Conservation (phyloP, 2,329 filamentous ascomycete genomes). For the Cladosporium sp. region DNA sequence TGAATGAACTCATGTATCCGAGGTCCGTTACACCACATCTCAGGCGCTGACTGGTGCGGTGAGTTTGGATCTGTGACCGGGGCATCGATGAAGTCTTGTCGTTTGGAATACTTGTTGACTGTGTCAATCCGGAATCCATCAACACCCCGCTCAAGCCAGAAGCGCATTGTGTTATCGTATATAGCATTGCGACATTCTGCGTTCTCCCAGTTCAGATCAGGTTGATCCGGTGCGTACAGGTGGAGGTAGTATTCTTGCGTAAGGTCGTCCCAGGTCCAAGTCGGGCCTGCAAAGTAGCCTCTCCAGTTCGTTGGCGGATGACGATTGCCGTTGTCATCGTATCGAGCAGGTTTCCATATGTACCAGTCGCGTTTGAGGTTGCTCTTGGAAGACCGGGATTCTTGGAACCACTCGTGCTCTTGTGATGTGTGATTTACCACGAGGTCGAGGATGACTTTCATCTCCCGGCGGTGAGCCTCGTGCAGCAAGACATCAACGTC, state of each 20-base stretch:
- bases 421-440: constrained; percentile 73
- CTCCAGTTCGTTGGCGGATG: constrained; percentile 74
- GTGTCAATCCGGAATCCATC: constrained; percentile 37
- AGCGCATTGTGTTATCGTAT: constrained; percentile 54
- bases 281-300: constrained; percentile 52
- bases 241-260: constrained; percentile 74
- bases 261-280: constrained; percentile 67
- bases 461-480: constrained; percentile 56
- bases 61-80: constrained; percentile 7
- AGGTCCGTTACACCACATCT: constrained; percentile 31
- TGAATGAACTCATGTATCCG: constrained; percentile 45
- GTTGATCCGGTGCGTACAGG: constrained; percentile 72
- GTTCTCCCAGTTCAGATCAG: constrained; percentile 83
- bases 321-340: constrained; percentile 51
- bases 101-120: constrained; percentile 25
- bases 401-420: constrained; percentile 65
- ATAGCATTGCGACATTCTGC: constrained; percentile 64
- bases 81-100: constrained; percentile 1
- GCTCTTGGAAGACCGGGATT: constrained; percentile 58
- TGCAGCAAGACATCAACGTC: constrained; percentile 60
- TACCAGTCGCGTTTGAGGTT: constrained; percentile 62
- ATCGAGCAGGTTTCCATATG: constrained; percentile 28
- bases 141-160: constrained; percentile 72
- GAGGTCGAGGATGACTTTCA: constrained; percentile 68
- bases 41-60: constrained; percentile 3